These are phyloP conservation scores for Alternaria metachromatica DNA, from an alignment of 2,329 filamentous ascomycete genomes.

Conservation along the genomic window DNA sequence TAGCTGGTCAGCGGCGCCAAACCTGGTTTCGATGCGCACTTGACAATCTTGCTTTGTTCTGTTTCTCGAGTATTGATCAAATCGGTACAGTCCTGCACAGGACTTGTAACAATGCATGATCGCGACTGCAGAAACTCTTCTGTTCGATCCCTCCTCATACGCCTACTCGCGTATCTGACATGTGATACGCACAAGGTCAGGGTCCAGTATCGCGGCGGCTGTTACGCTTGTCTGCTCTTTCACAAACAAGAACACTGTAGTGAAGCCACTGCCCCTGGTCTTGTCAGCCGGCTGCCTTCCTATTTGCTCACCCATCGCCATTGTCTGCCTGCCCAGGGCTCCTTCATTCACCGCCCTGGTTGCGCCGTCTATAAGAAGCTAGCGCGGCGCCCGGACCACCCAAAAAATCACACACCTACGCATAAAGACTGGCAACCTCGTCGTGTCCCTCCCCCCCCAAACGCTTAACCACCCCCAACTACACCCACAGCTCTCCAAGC, in stretches of 20 bases:
- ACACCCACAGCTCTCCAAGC: constrained; percentile 34
- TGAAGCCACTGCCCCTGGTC: neutral
- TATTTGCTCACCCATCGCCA: constrained; percentile 6
- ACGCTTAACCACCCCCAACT: constrained; percentile 30
- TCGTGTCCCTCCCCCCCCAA: constrained; percentile 25
- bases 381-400: constrained; percentile 16
- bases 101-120: neutral
- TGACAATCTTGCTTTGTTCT: neutral
- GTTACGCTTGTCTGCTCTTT: constrained; percentile 3
- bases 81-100: neutral
- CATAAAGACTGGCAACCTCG: constrained; percentile 28
- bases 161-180: constrained; percentile 3
- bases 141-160: neutral
- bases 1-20: neutral
- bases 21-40: neutral
- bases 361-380: constrained; percentile 23
- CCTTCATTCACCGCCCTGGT: constrained; percentile 32
- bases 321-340: constrained; percentile 12
- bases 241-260: neutral
- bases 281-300: neutral
- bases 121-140: neutral
- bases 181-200: constrained; percentile 12
- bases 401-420: constrained; percentile 37
- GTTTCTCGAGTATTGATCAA: neutral
- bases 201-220: neutral